Base-by-base conservation (phyloP, 2,329 filamentous ascomycete species). In the Exophiala aquamarina region DNA sequence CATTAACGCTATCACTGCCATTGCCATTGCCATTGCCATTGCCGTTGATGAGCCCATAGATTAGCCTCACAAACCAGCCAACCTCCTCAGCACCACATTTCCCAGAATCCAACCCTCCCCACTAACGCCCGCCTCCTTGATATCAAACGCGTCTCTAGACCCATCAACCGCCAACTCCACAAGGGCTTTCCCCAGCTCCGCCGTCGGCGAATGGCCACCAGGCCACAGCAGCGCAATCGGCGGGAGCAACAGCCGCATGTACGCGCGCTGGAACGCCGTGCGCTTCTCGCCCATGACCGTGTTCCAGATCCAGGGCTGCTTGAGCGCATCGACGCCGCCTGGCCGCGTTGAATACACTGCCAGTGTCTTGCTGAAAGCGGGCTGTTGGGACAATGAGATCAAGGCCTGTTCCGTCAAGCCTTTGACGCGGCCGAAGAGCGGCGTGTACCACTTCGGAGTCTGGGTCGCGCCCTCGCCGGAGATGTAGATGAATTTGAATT, bases 341-440 rank as follows among this genome's bases (percentile, higher is more conserved):
- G 85, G 83, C 0, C 86, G 74, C 5, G 83, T 68, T 9, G 75
- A 79, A 56, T 78, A 77, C 1, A 78, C 71, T 21, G 70, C 72
- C 44, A 89, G 72, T 5, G 67, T 63, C 1, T 73, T 66, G 35
- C 70, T 71, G 3, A 61, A 59, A 2, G 64, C 63, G 3, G 69
- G 64, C 54, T 61, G 52, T 21, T 68, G 66, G 11, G 67, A 62
- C 11, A 88, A 63, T 0, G 74, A 71, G 1, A 84, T 71, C 2
- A 91, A 72, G 1, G 70, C 65, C 1, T 71, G 55, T 65, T 91
- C 87, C 0, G 79, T 77, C 61, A 81, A 73, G 10, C 86, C 87
- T 63, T 91, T 90, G 45, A 86, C 73, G 10, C 75, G 70, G 1
- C 72, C 82, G 59, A 80, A 89, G 35, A 79, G 66, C 14, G 75